Evolutionary conservation across 495 filamentous ascomycete species (phyloP).

Genomic region (Letharia columbiana): DNA sequence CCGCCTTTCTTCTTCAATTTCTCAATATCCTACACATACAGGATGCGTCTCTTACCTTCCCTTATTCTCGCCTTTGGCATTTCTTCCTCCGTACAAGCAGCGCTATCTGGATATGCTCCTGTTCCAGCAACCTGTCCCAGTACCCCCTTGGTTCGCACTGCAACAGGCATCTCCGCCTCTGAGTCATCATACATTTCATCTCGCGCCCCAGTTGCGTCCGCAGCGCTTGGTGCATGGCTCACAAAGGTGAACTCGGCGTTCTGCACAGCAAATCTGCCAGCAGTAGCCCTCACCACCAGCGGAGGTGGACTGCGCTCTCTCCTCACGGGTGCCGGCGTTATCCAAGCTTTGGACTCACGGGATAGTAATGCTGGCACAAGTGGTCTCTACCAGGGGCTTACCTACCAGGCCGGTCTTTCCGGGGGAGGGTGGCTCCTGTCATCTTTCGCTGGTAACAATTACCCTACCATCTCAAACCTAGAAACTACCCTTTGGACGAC

Average conservation of each 20-base stretch:
- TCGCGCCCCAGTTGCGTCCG: conserved; percentile 31
- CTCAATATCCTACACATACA: neutral
- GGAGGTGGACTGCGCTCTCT: conserved; percentile 41
- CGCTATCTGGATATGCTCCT: conserved; percentile 25
- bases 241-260: conserved; percentile 30
- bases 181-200: conserved; percentile 30
- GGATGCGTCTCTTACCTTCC: neutral
- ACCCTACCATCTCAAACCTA: conserved; percentile 35
- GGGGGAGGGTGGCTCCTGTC: conserved; percentile 41
- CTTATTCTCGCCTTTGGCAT: conserved; percentile 4
- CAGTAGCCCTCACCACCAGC: conserved; percentile 35
- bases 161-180: conserved; percentile 24
- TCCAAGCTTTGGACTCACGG: conserved; percentile 36
- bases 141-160: conserved; percentile 27
- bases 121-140: conserved; percentile 25
- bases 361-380: conserved; percentile 32
- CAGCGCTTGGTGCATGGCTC: conserved; percentile 31
- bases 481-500: conserved; percentile 33
- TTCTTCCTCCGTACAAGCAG: conserved; percentile 2
- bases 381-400: conserved; percentile 39
- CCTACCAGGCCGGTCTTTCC: conserved; percentile 39
- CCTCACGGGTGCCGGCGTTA: conserved; percentile 38
- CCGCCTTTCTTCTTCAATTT: neutral
- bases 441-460: conserved; percentile 38
- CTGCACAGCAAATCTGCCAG: conserved; percentile 26